phyloP scores from a whole-genome alignment of 2,329 filamentous ascomycete species.

The Aschersonia sp. region DNA sequence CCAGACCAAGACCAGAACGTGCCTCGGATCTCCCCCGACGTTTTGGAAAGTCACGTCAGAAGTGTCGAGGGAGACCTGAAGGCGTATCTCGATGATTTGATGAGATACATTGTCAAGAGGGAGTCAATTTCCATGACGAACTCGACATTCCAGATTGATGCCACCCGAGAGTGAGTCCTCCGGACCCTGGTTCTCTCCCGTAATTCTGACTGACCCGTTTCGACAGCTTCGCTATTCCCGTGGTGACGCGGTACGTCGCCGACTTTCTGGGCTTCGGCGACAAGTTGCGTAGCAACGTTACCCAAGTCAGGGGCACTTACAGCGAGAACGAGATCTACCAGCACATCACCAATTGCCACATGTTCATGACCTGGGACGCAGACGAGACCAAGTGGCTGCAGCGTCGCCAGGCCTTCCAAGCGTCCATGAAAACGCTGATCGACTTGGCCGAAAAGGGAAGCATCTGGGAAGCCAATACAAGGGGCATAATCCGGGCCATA shows the following conservation, averaged over 20 bases:
- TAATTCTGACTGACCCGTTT: not conserved
- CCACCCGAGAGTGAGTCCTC: conserved; percentile 7
- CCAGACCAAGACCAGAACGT: not conserved
- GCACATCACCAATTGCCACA: conserved; percentile 12
- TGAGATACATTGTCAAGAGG: conserved; percentile 6
- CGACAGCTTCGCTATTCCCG: conserved; percentile 9
- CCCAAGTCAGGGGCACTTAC: conserved; percentile 1
- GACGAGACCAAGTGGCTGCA: conserved; percentile 11
- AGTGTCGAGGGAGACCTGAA: not conserved
- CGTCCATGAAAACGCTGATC: conserved; percentile 7
- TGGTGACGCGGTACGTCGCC: conserved; percentile 9
- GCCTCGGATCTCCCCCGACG: not conserved
- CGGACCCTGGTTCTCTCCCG: not conserved
- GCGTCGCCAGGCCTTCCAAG: conserved; percentile 8
- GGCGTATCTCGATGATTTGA: conserved; percentile 4
- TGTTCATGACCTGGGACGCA: conserved; percentile 9
- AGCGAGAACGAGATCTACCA: conserved; percentile 11
- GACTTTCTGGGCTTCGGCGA: conserved; percentile 10
- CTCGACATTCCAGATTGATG: conserved; percentile 8
- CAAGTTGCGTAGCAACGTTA: conserved; percentile 3
- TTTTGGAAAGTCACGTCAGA: not conserved
- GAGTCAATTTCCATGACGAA: conserved; percentile 5
- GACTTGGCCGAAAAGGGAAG: conserved; percentile 5
- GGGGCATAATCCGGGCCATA: conserved; percentile 1
- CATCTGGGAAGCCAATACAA: conserved; percentile 7